phyloP scores from a whole-genome alignment of 202 grass and related monocot species.

The Brachypodium distachyon region DNA sequence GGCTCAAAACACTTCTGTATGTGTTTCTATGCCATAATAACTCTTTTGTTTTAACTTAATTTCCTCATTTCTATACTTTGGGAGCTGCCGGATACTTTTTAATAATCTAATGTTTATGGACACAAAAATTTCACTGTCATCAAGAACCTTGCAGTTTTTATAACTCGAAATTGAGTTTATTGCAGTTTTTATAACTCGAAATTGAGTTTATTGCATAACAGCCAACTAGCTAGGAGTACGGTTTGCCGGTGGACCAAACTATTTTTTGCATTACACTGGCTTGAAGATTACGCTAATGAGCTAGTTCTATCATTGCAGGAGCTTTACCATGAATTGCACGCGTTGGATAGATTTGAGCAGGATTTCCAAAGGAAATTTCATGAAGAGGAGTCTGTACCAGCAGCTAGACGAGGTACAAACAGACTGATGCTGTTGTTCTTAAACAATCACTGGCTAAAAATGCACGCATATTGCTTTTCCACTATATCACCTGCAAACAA shows the following conservation, averaged over 20 bases:
- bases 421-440: not conserved
- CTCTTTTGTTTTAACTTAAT: not conserved
- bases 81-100: not conserved
- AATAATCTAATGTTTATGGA: not conserved
- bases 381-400: slow-evolving; percentile 62
- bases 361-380: slow-evolving; percentile 80
- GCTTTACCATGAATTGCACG: slow-evolving; percentile 90
- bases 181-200: not conserved
- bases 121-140: not conserved
- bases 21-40: slow-evolving; percentile 16
- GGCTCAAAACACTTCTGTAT: slow-evolving; percentile 88
- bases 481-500: not conserved
- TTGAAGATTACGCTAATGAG: slow-evolving; percentile 15
- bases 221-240: not conserved
- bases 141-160: not conserved
- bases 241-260: not conserved
- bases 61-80: not conserved
- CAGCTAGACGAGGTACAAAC: slow-evolving; percentile 56
- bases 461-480: not conserved
- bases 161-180: not conserved
- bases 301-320: slow-evolving; percentile 42
- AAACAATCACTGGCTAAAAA: not conserved
- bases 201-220: not conserved
- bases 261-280: not conserved
- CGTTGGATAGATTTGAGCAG: slow-evolving; percentile 82